Percentiles rank a stretch among this genome's conserved stretches.
These are phyloP conservation scores for Suillus hirtellus DNA, from an alignment of 768 basidiomycete species.

Conservation along the genomic window DNA sequence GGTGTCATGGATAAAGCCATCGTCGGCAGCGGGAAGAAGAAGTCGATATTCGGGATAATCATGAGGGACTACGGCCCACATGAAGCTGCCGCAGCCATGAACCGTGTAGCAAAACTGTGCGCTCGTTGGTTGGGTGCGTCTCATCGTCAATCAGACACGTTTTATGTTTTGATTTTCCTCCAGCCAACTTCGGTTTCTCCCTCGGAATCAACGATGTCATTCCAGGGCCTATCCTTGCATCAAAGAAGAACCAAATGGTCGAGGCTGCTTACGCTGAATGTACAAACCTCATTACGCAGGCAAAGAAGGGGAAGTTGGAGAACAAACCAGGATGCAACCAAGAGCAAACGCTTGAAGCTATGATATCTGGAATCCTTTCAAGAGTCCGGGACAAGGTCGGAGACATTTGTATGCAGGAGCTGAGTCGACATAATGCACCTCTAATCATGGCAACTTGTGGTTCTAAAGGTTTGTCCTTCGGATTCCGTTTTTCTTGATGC, in stretches of 20 bases:
- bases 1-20: slow-evolving; percentile 99
- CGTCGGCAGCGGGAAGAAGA: slow-evolving; percentile 98
- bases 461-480: slow-evolving; percentile 75
- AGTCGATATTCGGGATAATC: slow-evolving; percentile 97
- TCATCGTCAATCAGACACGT: not conserved
- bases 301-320: slow-evolving; percentile 88
- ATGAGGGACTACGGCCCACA: slow-evolving; percentile 95
- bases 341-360: slow-evolving; percentile 95
- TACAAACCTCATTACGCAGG: slow-evolving; percentile 80
- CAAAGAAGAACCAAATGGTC: slow-evolving; percentile 83
- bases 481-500: not conserved
- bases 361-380: slow-evolving; percentile 90
- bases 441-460: slow-evolving; percentile 99
- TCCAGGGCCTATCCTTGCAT: slow-evolving; percentile 81
- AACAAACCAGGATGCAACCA: slow-evolving; percentile 98
- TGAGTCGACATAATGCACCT: slow-evolving; percentile 96
- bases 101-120: slow-evolving; percentile 90
- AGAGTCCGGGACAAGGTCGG: slow-evolving; percentile 96
- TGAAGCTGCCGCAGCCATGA: slow-evolving; percentile 95
- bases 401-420: slow-evolving; percentile 96
- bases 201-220: slow-evolving; percentile 99
- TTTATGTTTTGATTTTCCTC: slow-evolving; percentile 16
- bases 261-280: slow-evolving; percentile 88
- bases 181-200: slow-evolving; percentile 96
- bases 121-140: slow-evolving; percentile 86